These are phyloP conservation scores for Exidia glandulosa DNA, from an alignment of 768 basidiomycete genomes.

Conservation along the genomic window DNA sequence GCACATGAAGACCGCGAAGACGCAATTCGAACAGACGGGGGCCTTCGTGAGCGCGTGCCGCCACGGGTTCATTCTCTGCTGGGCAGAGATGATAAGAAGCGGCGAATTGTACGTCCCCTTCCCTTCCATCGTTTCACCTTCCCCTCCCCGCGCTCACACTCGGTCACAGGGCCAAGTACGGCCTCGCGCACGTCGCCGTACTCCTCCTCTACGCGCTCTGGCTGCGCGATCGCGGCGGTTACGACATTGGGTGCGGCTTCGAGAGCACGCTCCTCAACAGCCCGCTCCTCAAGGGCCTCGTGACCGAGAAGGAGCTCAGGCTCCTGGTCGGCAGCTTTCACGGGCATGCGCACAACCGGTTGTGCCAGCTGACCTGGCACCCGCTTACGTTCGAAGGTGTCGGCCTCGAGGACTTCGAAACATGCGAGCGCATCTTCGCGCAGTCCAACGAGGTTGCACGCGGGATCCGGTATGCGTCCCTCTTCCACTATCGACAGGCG, in stretches of 20 bases:
- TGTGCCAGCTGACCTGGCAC: conserved; percentile 19
- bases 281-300: conserved; percentile 8
- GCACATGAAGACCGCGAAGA: neutral
- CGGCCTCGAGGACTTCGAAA: conserved; percentile 18
- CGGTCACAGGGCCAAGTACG: conserved; percentile 19
- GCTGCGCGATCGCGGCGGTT: conserved; percentile 14
- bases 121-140: neutral
- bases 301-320: neutral
- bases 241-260: conserved; percentile 22
- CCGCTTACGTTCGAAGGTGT: conserved; percentile 15
- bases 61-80: conserved; percentile 1
- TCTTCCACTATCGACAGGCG: neutral
- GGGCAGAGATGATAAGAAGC: conserved; percentile 3
- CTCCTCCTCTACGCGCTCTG: conserved; percentile 13
- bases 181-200: conserved; percentile 13
- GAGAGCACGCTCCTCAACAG: conserved; percentile 13
- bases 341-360: conserved; percentile 18
- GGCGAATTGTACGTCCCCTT: neutral
- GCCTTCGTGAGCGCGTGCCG: conserved; percentile 1
- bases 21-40: neutral
- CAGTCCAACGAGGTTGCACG: conserved; percentile 15
- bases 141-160: neutral
- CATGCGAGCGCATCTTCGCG: conserved; percentile 17
- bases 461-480: neutral
- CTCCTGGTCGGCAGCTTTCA: conserved; percentile 18